These are phyloP conservation scores for Mycogone perniciosa DNA, from an alignment of 2,329 filamentous ascomycete genomes.

Conservation along the genomic window DNA sequence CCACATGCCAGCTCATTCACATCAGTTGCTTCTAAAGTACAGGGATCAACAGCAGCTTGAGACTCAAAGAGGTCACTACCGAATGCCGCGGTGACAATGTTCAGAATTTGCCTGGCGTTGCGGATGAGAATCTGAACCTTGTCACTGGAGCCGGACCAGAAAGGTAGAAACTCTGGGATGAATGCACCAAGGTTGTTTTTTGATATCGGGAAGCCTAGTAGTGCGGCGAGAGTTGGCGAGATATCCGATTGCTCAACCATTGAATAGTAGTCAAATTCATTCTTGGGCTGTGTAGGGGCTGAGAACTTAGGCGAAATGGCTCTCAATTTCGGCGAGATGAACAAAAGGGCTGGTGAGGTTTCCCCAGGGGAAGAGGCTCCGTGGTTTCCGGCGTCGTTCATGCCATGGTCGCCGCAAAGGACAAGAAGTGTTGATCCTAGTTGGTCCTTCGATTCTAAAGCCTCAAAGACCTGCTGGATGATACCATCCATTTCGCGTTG, in stretches of 20 bases:
- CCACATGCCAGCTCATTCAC: constrained; percentile 60
- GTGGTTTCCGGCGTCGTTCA: constrained; percentile 98
- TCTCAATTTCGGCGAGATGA: constrained; percentile 78
- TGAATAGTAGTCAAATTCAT: constrained; percentile 77
- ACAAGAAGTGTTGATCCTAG: constrained; percentile 75
- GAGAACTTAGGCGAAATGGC: constrained; percentile 38
- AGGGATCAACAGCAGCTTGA: constrained; percentile 29
- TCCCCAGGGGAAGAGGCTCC: constrained; percentile 90
- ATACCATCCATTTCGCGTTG: constrained; percentile 90
- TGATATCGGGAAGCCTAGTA: constrained; percentile 82
- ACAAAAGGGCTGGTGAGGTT: constrained; percentile 86
- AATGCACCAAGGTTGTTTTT: constrained; percentile 87
- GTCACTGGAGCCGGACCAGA: constrained; percentile 57
- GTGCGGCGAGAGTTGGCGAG: constrained; percentile 76
- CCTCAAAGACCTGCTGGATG: constrained; percentile 66
- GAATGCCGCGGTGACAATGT: constrained; percentile 70
- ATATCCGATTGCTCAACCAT: constrained; percentile 92
- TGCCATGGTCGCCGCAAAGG: constrained; percentile 92
- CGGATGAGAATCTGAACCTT: constrained; percentile 62
- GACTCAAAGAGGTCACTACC: constrained; percentile 38
- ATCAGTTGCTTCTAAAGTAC: constrained; percentile 28
- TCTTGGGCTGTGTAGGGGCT: constrained; percentile 52
- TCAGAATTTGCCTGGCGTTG: constrained; percentile 76
- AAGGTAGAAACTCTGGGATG: constrained; percentile 67
- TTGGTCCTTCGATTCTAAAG: constrained; percentile 64